A percentile compares a stretch with the other conserved stretches of the same genome.
Conservation (phyloP, 2,329 filamentous ascomycete species). For the Scytalidium sp. region DNA sequence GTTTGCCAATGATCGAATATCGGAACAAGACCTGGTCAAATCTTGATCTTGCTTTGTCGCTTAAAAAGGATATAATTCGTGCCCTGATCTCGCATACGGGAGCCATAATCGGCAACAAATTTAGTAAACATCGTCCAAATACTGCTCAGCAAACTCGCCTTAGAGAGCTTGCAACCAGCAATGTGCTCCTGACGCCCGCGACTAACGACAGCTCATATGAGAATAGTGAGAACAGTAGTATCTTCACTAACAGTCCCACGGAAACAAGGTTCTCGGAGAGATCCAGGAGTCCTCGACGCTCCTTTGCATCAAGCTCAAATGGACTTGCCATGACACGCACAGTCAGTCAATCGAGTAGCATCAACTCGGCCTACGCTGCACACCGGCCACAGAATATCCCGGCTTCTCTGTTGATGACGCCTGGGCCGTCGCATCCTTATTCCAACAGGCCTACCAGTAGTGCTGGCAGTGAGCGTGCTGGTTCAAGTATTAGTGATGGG, state of each 20-base stretch:
- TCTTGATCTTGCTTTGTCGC: slow-evolving; percentile 82
- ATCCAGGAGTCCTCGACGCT: slow-evolving; percentile 25
- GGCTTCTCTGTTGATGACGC: slow-evolving; percentile 24
- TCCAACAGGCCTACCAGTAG: slow-evolving; percentile 9
- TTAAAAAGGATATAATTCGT: slow-evolving; percentile 93
- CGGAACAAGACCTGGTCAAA: slow-evolving; percentile 99
- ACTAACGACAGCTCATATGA: slow-evolving; percentile 25
- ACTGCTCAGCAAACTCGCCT: slow-evolving; percentile 76
- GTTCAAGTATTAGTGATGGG: slow-evolving; percentile 5
- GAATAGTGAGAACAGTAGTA: slow-evolving; percentile 26
- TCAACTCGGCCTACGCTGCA: slow-evolving; percentile 16
- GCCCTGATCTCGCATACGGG: slow-evolving; percentile 94
- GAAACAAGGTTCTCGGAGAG: slow-evolving; percentile 18
- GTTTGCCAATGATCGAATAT: slow-evolving; percentile 90
- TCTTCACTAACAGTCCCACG: slow-evolving; percentile 19
- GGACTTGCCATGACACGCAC: slow-evolving; percentile 18
- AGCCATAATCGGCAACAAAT: slow-evolving; percentile 96
- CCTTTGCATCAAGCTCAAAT: slow-evolving; percentile 22
- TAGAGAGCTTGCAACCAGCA: slow-evolving; percentile 77
- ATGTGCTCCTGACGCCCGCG: slow-evolving; percentile 25
- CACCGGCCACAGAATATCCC: slow-evolving; percentile 12
- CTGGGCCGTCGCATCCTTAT: slow-evolving; percentile 9
- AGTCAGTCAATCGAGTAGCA: slow-evolving; percentile 24
- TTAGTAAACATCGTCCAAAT: slow-evolving; percentile 81
- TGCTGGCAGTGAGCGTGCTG: slow-evolving; percentile 10